Conservation (phyloP, 2,329 filamentous ascomycete species). For the Fusarium xyrophilum region DNA sequence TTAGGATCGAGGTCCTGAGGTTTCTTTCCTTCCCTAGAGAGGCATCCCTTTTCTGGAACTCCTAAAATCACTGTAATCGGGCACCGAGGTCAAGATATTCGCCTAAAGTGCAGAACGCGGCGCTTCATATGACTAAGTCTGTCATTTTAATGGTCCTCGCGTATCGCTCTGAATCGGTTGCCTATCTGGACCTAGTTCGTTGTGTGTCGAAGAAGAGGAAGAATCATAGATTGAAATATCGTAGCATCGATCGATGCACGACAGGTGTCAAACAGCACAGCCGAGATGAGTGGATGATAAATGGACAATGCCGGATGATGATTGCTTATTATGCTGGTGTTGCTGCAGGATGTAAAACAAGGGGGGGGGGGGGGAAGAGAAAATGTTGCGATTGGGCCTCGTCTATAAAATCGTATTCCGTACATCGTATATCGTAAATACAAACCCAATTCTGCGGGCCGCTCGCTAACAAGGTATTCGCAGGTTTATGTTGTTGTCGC, state of each 20-base stretch:
- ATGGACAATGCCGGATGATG: not conserved
- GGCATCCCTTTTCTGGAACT: not conserved
- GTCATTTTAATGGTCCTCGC: not conserved
- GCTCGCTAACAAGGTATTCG: not conserved
- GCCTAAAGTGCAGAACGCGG: conserved; percentile 15
- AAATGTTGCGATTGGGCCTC: conserved; percentile 8
- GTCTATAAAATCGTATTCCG: conserved; percentile 11
- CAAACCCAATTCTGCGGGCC: conserved; percentile 10
- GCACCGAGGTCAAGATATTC: not conserved
- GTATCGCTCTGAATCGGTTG: not conserved
- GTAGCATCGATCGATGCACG: not conserved
- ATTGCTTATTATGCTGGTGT: not conserved
- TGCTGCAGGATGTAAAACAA: not conserved
- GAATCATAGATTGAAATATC: conserved; percentile 14
- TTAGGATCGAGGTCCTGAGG: not conserved
- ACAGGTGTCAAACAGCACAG: not conserved
- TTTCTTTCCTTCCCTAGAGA: not conserved
- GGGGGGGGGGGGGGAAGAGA: not conserved
- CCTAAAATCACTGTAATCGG: not conserved
- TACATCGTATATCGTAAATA: conserved; percentile 12
- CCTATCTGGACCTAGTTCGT: not conserved
- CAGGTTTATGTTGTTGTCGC: not conserved
- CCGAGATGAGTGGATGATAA: not conserved
- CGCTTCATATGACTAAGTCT: too few relatives aligned
- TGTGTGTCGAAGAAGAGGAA: conserved; percentile 3